phyloP scores from a whole-genome alignment of 208 protist species.

The Leishmania lainsoni region DNA sequence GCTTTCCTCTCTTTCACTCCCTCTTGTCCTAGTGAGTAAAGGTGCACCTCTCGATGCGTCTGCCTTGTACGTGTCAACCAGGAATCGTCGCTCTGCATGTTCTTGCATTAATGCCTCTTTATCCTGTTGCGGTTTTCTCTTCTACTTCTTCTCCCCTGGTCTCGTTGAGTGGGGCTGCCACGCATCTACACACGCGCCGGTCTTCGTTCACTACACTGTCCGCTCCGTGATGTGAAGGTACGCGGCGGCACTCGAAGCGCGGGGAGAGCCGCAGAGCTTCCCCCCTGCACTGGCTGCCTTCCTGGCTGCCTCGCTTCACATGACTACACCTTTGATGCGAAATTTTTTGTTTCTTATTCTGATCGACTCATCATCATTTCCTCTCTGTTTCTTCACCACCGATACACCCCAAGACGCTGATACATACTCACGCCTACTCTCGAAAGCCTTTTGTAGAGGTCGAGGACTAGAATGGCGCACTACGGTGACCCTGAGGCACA shows the following conservation, averaged over 20 bases:
- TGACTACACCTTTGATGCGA: background rate
- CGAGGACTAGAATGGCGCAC: constrained; percentile 22
- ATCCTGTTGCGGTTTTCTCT: background rate
- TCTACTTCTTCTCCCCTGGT: background rate
- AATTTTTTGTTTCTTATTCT: too few relatives aligned
- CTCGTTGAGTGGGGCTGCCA: background rate
- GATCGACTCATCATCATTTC: background rate
- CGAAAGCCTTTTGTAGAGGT: background rate
- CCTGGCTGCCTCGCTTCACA: background rate
- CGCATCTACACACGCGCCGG: background rate
- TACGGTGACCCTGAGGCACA: constrained; percentile 52
- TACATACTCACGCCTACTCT: background rate
- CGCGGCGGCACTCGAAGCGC: background rate
- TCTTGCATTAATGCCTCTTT: background rate
- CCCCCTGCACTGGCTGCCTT: background rate
- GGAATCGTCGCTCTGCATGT: background rate
- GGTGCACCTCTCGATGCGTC: background rate
- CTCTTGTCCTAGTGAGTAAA: background rate
- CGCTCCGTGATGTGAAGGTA: background rate
- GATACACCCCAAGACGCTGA: background rate
- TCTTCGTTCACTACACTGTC: background rate
- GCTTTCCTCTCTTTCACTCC: background rate
- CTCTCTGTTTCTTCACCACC: background rate
- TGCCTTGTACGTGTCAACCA: background rate
- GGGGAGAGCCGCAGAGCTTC: background rate